These are phyloP conservation scores for Alternaria brassicae DNA, from an alignment of 2,329 filamentous ascomycete species.

Conservation along the genomic window DNA sequence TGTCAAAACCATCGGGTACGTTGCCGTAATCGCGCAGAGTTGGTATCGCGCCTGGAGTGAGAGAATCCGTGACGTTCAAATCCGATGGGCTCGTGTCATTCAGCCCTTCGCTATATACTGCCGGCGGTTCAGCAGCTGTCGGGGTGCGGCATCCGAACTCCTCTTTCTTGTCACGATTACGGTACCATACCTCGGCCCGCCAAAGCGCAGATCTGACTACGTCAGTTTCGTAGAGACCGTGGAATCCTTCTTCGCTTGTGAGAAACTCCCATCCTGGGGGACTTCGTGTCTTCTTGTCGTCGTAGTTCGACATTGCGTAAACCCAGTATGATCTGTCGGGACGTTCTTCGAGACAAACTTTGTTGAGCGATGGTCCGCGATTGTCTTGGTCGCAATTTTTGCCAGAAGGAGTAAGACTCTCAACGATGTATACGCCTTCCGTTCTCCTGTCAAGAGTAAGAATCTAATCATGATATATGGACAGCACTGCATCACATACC, in stretches of 20 bases:
- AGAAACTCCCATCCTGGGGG: not conserved
- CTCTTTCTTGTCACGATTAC: not conserved
- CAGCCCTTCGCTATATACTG: not conserved
- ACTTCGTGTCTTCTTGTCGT: not conserved
- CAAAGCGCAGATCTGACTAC: not conserved
- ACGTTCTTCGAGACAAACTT: not conserved
- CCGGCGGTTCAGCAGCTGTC: not conserved
- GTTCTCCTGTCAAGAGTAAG: not conserved
- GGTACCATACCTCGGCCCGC: not conserved
- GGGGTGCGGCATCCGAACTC: not conserved
- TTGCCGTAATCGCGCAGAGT: not conserved
- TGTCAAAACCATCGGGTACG: not conserved
- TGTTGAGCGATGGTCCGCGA: not conserved
- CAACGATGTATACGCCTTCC: not conserved
- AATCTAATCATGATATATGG: not conserved
- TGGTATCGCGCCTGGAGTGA: not conserved
- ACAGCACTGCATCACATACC: not conserved
- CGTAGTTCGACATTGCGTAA: not conserved
- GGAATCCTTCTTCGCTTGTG: not conserved
- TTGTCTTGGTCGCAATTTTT: not conserved
- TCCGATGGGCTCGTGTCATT: not conserved
- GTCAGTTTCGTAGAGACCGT: not conserved
- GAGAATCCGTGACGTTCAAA: not conserved
- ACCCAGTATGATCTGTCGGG: not conserved
- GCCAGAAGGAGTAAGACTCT: not conserved